Percentiles rank a stretch among this genome's conserved stretches.
These are phyloP conservation scores for Tillandsia fasciculata DNA, from an alignment of 176 grass and related monocot species.

Conservation along the genomic window DNA sequence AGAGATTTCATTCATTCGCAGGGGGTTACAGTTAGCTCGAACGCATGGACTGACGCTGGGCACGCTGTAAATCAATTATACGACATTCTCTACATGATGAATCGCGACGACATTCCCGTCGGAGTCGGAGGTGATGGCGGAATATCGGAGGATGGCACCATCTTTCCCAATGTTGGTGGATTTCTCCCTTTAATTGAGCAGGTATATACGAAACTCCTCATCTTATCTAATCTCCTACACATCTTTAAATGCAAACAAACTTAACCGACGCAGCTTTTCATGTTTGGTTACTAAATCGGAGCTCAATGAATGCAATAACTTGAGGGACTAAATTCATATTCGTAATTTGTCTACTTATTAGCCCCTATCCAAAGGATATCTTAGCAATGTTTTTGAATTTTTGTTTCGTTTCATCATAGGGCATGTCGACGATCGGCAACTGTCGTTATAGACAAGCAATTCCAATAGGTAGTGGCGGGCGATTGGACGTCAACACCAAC, in stretches of 20 bases:
- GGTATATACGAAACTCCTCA: constrained; percentile 19
- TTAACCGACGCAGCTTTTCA: too few relatives aligned
- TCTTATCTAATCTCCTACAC: too few relatives aligned
- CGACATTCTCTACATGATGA: constrained; percentile 89
- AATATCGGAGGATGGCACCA: constrained; percentile 51
- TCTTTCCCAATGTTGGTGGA: constrained; percentile 60
- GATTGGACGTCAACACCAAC: constrained; percentile 52
- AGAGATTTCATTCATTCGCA: constrained; percentile 13
- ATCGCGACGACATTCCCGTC: constrained; percentile 56
- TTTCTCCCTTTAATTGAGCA: constrained; percentile 72
- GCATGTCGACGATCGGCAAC: constrained; percentile 44
- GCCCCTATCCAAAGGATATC: too few relatives aligned
- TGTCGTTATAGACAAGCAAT: constrained; percentile 73
- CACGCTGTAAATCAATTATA: constrained; percentile 79
- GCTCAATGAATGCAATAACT: too few relatives aligned
- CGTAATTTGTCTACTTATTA: too few relatives aligned
- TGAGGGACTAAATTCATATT: too few relatives aligned
- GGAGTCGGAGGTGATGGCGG: constrained; percentile 80
- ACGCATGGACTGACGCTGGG: constrained; percentile 58
- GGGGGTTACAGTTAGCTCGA: constrained; percentile 56
- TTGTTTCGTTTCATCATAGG: constrained; percentile 20
- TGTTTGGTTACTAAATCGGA: too few relatives aligned
- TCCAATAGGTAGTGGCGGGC: constrained; percentile 50
- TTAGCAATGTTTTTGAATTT: too few relatives aligned
- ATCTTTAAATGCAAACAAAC: too few relatives aligned